Percentiles rank a stretch among this genome's conserved stretches.
Conservation (phyloP, 495 filamentous ascomycete species). For the Annulohypoxylon bovei region DNA sequence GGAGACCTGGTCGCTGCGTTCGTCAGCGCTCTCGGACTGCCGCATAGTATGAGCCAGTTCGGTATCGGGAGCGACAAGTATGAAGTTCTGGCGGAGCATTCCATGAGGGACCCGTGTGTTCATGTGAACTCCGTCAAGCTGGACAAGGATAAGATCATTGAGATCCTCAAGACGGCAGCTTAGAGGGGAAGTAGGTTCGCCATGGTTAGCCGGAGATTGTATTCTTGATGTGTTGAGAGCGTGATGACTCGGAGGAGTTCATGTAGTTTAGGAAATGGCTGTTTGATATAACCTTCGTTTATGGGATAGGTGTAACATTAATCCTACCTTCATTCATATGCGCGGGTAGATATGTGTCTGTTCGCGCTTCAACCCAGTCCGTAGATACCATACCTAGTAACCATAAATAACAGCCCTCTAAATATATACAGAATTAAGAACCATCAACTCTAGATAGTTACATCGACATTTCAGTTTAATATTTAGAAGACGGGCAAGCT, state of each 20-base stretch:
- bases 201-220: not conserved
- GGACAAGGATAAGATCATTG: slow-evolving; percentile 45
- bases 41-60: slow-evolving; percentile 44
- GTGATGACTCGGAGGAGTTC: not conserved
- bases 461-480: too few relatives aligned
- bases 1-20: slow-evolving; percentile 48
- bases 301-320: not conserved
- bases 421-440: too few relatives aligned
- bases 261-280: not conserved
- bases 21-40: slow-evolving; percentile 48
- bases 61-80: slow-evolving; percentile 51
- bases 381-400: too few relatives aligned
- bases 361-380: too few relatives aligned
- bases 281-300: not conserved
- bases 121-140: slow-evolving; percentile 51
- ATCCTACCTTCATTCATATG: too few relatives aligned
- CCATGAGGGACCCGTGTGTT: slow-evolving; percentile 49
- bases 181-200: not conserved
- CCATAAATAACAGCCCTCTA: too few relatives aligned
- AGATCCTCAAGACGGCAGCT: slow-evolving; percentile 49
- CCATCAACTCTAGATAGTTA: too few relatives aligned
- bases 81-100: slow-evolving; percentile 47
- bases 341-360: too few relatives aligned
- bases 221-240: not conserved
- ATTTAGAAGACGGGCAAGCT: too few relatives aligned